A percentile compares a stretch with the other conserved stretches of the same genome.
These are phyloP conservation scores for Trichoderma parareesei DNA, from an alignment of 495 filamentous ascomycete species.

Conservation along the genomic window DNA sequence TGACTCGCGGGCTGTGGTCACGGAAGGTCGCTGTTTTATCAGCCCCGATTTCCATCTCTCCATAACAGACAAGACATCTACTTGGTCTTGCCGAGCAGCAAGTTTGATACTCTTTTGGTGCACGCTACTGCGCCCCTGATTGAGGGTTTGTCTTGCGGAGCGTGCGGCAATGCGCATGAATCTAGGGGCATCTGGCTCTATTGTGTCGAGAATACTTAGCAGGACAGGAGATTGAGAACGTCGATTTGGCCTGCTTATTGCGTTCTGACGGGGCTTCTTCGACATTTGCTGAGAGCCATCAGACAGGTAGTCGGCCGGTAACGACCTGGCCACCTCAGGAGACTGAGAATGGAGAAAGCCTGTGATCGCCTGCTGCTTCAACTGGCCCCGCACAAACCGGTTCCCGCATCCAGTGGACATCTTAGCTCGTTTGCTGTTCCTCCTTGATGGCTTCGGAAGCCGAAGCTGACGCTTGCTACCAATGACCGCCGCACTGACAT, in stretches of 20 bases:
- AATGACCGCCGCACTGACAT: not conserved
- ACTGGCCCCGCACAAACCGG: not conserved
- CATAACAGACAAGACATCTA: conserved; percentile 61
- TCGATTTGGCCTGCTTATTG: not conserved
- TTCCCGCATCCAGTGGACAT: not conserved
- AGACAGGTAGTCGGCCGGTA: not conserved
- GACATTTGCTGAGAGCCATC: not conserved
- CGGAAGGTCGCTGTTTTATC: conserved; percentile 27
- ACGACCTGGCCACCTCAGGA: not conserved
- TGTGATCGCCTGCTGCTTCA: not conserved
- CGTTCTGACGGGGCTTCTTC: not conserved
- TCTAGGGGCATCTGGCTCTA: conserved; percentile 48
- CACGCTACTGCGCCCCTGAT: conserved; percentile 67
- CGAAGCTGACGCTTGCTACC: not conserved
- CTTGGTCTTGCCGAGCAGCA: conserved; percentile 61
- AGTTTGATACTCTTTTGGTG: conserved; percentile 64
- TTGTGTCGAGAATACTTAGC: conserved; percentile 67
- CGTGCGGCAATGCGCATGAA: conserved; percentile 78
- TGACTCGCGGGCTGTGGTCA: not conserved
- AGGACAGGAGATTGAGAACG: conserved; percentile 29
- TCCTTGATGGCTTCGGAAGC: not conserved
- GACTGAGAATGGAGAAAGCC: not conserved
- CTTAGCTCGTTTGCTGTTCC: not conserved
- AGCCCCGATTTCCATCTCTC: conserved; percentile 68
- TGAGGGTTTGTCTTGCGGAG: conserved; percentile 49